These are phyloP conservation scores for Starmera stellimalicola DNA, from an alignment of 1,139 yeast species.

Conservation along the genomic window DNA sequence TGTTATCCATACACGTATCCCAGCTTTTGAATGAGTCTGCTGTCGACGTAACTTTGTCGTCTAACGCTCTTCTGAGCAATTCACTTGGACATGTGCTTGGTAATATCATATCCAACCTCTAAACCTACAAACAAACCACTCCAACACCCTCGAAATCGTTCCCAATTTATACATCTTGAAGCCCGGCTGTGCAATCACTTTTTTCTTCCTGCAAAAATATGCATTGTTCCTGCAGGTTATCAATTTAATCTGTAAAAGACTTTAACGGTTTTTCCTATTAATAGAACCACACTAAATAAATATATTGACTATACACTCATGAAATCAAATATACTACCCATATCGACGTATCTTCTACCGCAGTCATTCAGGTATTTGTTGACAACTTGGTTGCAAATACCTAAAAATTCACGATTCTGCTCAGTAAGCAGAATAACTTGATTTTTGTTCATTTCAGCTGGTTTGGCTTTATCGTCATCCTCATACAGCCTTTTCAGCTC, in stretches of 20 bases:
- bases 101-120: too few species aligned
- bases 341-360: conserved; percentile 87
- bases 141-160: too few species aligned
- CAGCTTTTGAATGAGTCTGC: conserved; percentile 54
- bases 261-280: too few species aligned
- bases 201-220: too few species aligned
- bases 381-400: conserved; percentile 49
- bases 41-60: conserved; percentile 28
- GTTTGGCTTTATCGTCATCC: conserved; percentile 24
- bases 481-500: conserved; percentile 40
- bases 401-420: conserved; percentile 63
- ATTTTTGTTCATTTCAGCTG: conserved; percentile 39
- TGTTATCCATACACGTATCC: conserved; percentile 77
- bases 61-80: too few species aligned
- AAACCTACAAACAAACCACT: too few species aligned
- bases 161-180: too few species aligned
- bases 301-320: too few species aligned
- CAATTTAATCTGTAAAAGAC: conserved; percentile 8
- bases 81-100: too few species aligned
- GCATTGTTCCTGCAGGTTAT: neutral
- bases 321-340: conserved; percentile 71
- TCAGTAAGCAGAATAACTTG: conserved; percentile 69
- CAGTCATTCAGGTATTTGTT: conserved; percentile 71
- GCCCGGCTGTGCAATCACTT: too few species aligned
- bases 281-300: too few species aligned